phyloP scores from a whole-genome alignment of 2,329 filamentous ascomycete genomes.

The Beauveria scarabaeidicola region DNA sequence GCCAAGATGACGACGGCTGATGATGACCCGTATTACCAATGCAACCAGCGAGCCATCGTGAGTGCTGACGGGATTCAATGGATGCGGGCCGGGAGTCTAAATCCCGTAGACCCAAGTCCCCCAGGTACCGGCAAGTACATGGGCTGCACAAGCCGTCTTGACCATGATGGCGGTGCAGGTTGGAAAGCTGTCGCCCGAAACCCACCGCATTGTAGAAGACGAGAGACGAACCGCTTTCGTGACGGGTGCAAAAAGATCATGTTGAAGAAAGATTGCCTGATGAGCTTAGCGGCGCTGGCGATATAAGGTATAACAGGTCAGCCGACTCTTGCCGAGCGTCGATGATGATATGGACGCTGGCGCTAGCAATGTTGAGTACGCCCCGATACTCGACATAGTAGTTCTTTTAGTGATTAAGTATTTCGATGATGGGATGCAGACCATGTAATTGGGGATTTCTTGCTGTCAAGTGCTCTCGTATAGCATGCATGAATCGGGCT shows the following conservation, averaged over 20 bases:
- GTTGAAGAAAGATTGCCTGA: background rate
- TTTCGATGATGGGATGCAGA: no score
- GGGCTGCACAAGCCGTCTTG: background rate
- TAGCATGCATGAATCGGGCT: no score
- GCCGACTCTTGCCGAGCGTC: no score
- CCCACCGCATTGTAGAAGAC: background rate
- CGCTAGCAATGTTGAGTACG: no score
- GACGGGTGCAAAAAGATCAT: no score
- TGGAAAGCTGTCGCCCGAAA: background rate
- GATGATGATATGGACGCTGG: no score
- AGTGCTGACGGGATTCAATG: conserved; percentile 1
- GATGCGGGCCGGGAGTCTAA: background rate
- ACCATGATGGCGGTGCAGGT: background rate
- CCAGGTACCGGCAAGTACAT: conserved; percentile 2
- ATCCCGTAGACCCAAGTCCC: background rate
- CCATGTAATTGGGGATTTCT: no score
- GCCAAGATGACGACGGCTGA: background rate
- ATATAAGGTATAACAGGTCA: background rate
- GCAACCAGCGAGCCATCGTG: background rate
- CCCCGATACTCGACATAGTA: no score
- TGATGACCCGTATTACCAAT: background rate
- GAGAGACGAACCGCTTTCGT: background rate
- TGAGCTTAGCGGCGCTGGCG: background rate
- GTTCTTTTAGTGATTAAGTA: no score
- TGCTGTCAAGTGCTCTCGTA: no score